Evolutionary conservation across 257 asterid species (phyloP).

Genomic region (Jacaranda copaia): DNA sequence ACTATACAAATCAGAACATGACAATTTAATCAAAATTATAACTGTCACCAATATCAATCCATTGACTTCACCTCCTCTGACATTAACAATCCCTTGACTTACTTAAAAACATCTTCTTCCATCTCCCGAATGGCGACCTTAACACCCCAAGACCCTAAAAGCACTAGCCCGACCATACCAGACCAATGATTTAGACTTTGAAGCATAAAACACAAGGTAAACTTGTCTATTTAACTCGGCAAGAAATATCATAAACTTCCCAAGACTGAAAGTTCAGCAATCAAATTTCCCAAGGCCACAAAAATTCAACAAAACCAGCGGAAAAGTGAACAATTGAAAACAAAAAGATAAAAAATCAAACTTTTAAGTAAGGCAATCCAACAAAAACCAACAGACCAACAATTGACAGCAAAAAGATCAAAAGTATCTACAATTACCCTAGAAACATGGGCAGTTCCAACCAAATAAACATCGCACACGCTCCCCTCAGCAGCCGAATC

Average conservation of each 20-base stretch:
- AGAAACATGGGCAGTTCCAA: constrained; percentile 94
- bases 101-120: no score
- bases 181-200: neutral
- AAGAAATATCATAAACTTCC: neutral
- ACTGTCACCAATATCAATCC: no score
- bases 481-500: constrained; percentile 81
- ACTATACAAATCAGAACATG: no score
- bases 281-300: neutral
- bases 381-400: neutral
- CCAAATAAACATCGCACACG: constrained; percentile 81
- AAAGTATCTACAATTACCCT: constrained; percentile 47
- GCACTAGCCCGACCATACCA: no score
- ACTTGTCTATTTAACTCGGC: neutral
- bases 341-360: neutral
- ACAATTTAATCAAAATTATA: no score
- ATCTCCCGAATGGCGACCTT: no score
- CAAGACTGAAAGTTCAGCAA: neutral
- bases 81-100: no score
- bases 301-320: neutral
- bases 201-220: neutral
- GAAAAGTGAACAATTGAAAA: neutral
- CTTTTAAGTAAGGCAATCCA: neutral
- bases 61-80: no score
- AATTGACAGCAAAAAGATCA: neutral
- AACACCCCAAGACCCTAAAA: no score